Evolutionary conservation across 495 filamentous ascomycete species (phyloP), one percentile per base, ranked within the genome.

Genomic region (Aspergillus panamensis): DNA sequence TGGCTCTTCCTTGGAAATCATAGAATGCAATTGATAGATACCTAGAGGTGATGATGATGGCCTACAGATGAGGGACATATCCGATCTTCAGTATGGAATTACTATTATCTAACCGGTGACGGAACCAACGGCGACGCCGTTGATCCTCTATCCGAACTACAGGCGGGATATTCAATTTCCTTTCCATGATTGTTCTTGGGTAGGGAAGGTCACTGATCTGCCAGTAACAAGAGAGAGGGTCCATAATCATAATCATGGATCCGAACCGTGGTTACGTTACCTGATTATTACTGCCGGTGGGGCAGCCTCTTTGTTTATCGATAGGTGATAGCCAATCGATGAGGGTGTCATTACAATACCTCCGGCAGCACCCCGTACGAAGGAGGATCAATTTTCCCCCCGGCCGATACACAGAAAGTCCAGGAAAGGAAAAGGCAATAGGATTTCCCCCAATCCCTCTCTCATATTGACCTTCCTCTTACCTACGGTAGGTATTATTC

Each of bases 311-410:
- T 48, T 35, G 37, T 25, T 58, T 43, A 59, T 57, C 61, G 61
- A 67, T 62, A 29, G 21, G 29, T 13, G 47, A 20, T n/a, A 69
- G 64, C 64, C 66, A 69, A 67, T 69, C 64, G 59, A 63, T 60
- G 55, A 10, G 9, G 14, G 37, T 51, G 21, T 45, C 50, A 25
- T 59, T 39, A 43, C 57, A 49, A 45, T 49, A 53, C 42, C 47
- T 49, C 47, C 29, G 47, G 47, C 47, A 49, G 12, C n/a, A 20
- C 42, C 14, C 9, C 17, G 42, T 45, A 9, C 1, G 16, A 45
- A 21, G 42, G 42, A 45, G 42, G 42, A 45, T 45, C 42, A 45
- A 17, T 21, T 45, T 4, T 16, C 42, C 42, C 19, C 17, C 20
- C 42, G 6, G 6, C 42, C 3, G 19, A 45, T 20, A 45, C 16